phyloP scores from a whole-genome alignment of 169 alveolate species.

The Eimeria brunetti region DNA sequence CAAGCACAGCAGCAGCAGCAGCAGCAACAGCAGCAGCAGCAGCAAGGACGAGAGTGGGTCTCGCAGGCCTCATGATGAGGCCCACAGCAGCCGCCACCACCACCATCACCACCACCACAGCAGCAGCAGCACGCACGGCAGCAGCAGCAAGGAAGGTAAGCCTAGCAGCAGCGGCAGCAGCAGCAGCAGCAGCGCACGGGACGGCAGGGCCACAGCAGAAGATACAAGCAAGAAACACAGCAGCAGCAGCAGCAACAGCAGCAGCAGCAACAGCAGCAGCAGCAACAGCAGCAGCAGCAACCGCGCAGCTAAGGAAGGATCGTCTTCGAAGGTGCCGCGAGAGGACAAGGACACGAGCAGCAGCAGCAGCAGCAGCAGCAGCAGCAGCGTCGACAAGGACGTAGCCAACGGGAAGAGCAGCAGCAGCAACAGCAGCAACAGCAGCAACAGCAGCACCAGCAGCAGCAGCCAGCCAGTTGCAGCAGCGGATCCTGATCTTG shows the following conservation, averaged over 20 bases:
- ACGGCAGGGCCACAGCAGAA: neutral
- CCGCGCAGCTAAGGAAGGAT: neutral
- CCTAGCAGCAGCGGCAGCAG: neutral
- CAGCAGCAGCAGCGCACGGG: constrained; percentile 6
- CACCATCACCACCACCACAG: constrained; percentile 6
- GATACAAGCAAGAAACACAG: neutral
- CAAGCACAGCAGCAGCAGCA: constrained; percentile 18
- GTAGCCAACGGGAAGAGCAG: neutral
- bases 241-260: constrained; percentile 8
- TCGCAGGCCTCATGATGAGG: neutral
- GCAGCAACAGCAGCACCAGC: neutral
- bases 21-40: constrained; percentile 50
- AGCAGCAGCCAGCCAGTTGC: constrained; percentile 11
- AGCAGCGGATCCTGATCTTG: neutral
- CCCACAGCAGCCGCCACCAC: neutral
- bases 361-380: constrained; percentile 43
- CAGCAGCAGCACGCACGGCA: neutral
- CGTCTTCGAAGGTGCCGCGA: neutral
- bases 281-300: neutral
- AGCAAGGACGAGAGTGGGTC: neutral
- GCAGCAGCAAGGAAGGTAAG: neutral
- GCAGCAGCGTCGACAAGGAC: neutral
- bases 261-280: constrained; percentile 3
- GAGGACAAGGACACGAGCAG: neutral
- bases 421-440: constrained; percentile 32